Conservation (phyloP, 2,329 filamentous ascomycete genomes). For the Fusarium devonianum region DNA sequence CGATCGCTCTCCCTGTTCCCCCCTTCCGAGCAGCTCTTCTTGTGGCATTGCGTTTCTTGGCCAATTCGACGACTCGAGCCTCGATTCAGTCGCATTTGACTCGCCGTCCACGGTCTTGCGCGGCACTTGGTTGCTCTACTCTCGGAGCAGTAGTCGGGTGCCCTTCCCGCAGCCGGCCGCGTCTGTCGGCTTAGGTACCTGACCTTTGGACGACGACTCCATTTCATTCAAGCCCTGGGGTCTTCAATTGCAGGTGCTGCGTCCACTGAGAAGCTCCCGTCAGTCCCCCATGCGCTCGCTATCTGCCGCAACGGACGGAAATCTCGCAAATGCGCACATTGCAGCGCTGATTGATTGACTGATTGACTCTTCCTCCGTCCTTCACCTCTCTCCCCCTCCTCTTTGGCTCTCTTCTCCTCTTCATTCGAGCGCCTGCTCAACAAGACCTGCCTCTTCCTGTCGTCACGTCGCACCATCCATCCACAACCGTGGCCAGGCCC, state of each 20-base stretch:
- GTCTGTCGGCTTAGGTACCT: no score
- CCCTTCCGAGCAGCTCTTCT: constrained; percentile 8
- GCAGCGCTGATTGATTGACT: no score
- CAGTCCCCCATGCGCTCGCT: no score
- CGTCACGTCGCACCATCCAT: constrained; percentile 27
- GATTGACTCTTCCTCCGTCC: no score
- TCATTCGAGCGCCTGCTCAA: neutral
- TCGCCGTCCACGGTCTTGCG: constrained; percentile 24
- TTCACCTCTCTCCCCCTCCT: no score
- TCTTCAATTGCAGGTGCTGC: no score
- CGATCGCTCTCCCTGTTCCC: neutral
- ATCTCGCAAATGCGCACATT: no score
- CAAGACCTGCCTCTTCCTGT: neutral
- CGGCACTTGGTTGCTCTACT: constrained; percentile 18
- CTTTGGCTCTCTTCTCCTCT: neutral
- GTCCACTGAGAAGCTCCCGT: no score
- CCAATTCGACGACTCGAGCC: constrained; percentile 31
- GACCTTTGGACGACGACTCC: no score
- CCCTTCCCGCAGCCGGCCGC: neutral
- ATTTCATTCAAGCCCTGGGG: no score
- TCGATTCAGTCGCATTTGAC: constrained; percentile 33
- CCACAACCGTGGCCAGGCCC: constrained; percentile 23
- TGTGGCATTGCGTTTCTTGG: constrained; percentile 27
- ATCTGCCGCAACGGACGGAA: no score
- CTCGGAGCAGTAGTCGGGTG: no score